phyloP scores from a whole-genome alignment of 306 rosid species.

The Lathyrus aphaca region DNA sequence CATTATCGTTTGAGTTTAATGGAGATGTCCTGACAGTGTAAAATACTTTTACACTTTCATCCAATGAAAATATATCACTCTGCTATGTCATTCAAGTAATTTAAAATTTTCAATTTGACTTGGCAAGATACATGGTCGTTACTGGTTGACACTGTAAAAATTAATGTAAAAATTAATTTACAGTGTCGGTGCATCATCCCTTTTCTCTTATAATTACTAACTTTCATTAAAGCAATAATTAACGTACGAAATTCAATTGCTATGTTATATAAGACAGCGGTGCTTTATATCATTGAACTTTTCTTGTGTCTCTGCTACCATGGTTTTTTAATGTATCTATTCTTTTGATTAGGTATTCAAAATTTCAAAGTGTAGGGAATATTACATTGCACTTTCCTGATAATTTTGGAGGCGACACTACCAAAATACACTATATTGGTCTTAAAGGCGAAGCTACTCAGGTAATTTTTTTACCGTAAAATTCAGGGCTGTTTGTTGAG shows the following conservation, averaged over 20 bases:
- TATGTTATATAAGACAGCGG: not conserved
- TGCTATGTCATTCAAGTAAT: no score
- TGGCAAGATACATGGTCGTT: no score
- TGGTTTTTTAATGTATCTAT: constrained; percentile 33
- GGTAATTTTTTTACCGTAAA: constrained; percentile 54
- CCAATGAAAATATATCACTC: no score
- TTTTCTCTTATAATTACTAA: not conserved
- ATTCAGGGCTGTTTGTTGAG: constrained; percentile 20
- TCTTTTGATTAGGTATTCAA: constrained; percentile 67
- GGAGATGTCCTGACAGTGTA: no score
- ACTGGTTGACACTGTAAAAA: no score
- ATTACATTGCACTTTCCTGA: constrained; percentile 95
- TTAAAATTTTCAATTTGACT: no score
- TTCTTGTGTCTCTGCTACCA: constrained; percentile 10
- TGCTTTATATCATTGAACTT: constrained; percentile 26
- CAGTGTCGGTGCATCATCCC: no score
- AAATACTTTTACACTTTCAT: no score
- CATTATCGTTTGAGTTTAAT: constrained; percentile 3
- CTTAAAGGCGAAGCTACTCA: constrained; percentile 97
- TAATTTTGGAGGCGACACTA: constrained; percentile 81
- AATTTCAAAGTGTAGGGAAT: constrained; percentile 89
- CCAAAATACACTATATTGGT: constrained; percentile 89
- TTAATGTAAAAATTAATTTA: no score
- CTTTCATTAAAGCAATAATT: constrained; percentile 9
- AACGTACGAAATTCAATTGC: constrained; percentile 12